Evolutionary conservation across 768 basidiomycete species (phyloP), one percentile per base, ranked within the genome.

Genomic region (Clitopilus passeckerianus): DNA sequence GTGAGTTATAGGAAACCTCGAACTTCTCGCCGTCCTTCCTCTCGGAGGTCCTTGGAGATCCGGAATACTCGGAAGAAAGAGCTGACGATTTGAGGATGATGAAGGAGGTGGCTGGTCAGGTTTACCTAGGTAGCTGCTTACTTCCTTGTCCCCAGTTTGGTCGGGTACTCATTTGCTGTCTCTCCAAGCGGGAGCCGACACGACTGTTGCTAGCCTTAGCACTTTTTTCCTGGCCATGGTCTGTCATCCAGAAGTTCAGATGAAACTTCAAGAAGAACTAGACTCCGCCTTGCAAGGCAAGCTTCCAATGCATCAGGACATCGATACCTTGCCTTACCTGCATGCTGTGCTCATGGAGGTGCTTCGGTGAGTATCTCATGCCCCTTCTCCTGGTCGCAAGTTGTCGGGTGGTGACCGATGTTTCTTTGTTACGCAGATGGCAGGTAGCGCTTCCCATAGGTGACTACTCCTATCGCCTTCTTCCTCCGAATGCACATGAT

Each of bases 211-310:
- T 18, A 62, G 66, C 0, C 60, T 74, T 15, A 59, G 61, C 14
- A 68, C 65, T 0, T 75, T 75, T 59, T 68, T 77, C 43, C 57
- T 75, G 2, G 68, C 65, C 1, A 71, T 76, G 59, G 60, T 71
- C 1, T 58, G 68, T 10, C 58, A 70, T 53, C 75, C 72, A 0
- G 68, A 73, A 6, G 67, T 70, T 6, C 65, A 72, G 12, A 64
- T 62, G 37, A 72, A 65, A 46, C 74, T 73, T 1, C 75, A 77
- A 52, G 61, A 44, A 1, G 72, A 77, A 58, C 63, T 78, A 1
- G 76, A 75, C 59, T 46, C 62, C 27, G 70, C 74, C 8, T 34
- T 75, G 5, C 56, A 60, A 6, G 68, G 70, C 20, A 58, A 68
- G 44, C 63, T 78, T 9, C 77, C 77, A 0, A 66, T 68, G 24